A percentile compares a stretch with the other conserved stretches of the same genome.
These are phyloP conservation scores for Juglanconis oblonga DNA, from an alignment of 2,329 filamentous ascomycete species.

Conservation along the genomic window DNA sequence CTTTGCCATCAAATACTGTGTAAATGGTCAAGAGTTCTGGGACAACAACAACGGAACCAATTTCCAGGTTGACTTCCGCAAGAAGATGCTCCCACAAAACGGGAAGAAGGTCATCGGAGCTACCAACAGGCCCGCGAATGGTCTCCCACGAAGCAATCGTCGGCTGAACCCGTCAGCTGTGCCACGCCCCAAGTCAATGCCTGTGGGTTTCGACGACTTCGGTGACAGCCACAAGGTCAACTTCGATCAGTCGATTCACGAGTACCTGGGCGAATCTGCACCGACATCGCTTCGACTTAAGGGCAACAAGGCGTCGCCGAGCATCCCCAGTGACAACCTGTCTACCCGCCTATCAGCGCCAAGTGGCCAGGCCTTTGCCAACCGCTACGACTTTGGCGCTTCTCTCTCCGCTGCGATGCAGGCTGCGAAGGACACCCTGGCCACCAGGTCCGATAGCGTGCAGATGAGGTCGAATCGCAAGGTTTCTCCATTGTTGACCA, in stretches of 20 bases:
- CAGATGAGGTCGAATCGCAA: constrained; percentile 53
- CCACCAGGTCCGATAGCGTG: constrained; percentile 56
- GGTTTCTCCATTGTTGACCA: constrained; percentile 21
- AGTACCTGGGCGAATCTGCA: constrained; percentile 62
- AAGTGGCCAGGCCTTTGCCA: constrained; percentile 76
- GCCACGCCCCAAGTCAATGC: constrained; percentile 53
- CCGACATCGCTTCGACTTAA: constrained; percentile 65
- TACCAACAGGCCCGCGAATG: constrained; percentile 46
- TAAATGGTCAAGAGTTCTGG: constrained; percentile 85
- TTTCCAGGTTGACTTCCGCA: constrained; percentile 91
- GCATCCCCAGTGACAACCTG: constrained; percentile 61
- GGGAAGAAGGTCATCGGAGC: constrained; percentile 54
- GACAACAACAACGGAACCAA: constrained; percentile 88
- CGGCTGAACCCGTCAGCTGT: constrained; percentile 38
- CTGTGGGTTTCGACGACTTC: constrained; percentile 68
- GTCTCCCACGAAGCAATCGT: constrained; percentile 67
- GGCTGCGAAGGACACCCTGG: constrained; percentile 63
- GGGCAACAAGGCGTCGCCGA: constrained; percentile 60
- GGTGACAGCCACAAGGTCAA: constrained; percentile 56
- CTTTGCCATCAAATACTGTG: constrained; percentile 84
- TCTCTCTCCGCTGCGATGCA: constrained; percentile 82
- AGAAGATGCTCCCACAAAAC: constrained; percentile 65
- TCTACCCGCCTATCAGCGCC: constrained; percentile 50
- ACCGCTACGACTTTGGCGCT: constrained; percentile 94
- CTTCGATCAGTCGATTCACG: constrained; percentile 58